These are phyloP conservation scores for Metarhizium album DNA, from an alignment of 2,329 filamentous ascomycete species.

Conservation along the genomic window DNA sequence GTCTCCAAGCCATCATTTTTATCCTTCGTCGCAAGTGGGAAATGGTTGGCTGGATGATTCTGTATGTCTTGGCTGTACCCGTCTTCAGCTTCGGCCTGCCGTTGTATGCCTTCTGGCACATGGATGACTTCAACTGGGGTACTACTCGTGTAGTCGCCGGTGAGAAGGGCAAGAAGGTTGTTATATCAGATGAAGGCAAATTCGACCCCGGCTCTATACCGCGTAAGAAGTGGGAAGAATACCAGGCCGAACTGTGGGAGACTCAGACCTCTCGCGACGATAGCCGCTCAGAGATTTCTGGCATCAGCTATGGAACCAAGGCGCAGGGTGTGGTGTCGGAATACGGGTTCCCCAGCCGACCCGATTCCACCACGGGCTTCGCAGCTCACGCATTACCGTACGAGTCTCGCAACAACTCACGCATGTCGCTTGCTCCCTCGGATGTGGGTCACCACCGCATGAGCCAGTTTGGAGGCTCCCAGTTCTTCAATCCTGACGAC, in stretches of 20 bases:
- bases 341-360: conserved; percentile 53
- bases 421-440: conserved; percentile 71
- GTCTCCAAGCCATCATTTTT: conserved; percentile 94
- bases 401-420: conserved; percentile 40
- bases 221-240: conserved; percentile 98
- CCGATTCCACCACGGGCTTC: conserved; percentile 42
- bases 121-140: conserved; percentile 99
- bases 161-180: conserved; percentile 82
- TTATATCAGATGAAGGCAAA: conserved; percentile 94
- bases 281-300: conserved; percentile 76
- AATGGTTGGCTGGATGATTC: conserved; percentile 98
- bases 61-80: conserved; percentile 85
- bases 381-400: conserved; percentile 32
- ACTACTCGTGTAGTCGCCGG: conserved; percentile 96
- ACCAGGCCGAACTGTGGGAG: conserved; percentile 96
- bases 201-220: conserved; percentile 90
- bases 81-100: conserved; percentile 86
- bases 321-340: conserved; percentile 55
- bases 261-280: conserved; percentile 78
- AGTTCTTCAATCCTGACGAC: conserved; percentile 53
- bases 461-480: conserved; percentile 50
- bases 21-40: conserved; percentile 96
- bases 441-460: conserved; percentile 50
- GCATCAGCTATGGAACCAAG: conserved; percentile 89
- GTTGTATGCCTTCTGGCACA: conserved; percentile 95